phyloP scores from a whole-genome alignment of 2,329 filamentous ascomycete species.

The Colletotrichum sp. region DNA sequence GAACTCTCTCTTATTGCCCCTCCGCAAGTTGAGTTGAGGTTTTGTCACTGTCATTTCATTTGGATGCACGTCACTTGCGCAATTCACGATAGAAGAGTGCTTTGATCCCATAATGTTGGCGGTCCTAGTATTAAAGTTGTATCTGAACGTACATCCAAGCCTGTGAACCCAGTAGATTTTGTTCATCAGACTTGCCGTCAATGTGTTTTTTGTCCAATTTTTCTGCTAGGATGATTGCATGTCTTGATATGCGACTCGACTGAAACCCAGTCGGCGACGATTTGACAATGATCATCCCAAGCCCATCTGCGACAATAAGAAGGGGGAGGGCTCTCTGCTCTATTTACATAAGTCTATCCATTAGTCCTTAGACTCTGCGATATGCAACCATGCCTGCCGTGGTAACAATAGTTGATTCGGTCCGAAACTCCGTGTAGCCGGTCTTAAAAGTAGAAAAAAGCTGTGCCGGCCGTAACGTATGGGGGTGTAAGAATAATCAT shows the following conservation, averaged over 20 bases:
- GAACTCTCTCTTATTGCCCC: not conserved
- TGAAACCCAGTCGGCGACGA: not conserved
- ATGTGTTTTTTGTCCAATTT: not conserved
- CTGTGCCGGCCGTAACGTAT: not conserved
- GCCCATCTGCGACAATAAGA: not conserved
- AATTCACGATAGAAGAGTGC: not conserved
- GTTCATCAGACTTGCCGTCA: not conserved
- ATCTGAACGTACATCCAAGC: constrained; percentile 6
- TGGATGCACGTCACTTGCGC: not conserved
- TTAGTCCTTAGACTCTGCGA: constrained; percentile 5
- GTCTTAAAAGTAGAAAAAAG: not conserved
- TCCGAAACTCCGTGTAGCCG: constrained; percentile 9
- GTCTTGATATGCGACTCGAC: not conserved
- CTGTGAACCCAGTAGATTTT: not conserved
- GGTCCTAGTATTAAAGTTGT: constrained; percentile 17
- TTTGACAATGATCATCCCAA: not conserved
- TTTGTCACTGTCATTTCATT: not conserved
- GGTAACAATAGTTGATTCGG: not conserved
- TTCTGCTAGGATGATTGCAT: not conserved
- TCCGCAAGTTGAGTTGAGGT: not conserved
- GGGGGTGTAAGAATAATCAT: not conserved
- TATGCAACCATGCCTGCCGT: constrained; percentile 16
- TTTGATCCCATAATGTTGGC: not conserved
- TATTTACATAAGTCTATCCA: constrained; percentile 13
- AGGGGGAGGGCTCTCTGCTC: not conserved